phyloP scores from a whole-genome alignment of 805 yeast genomes.

The Hagleromyces aurorensis region DNA sequence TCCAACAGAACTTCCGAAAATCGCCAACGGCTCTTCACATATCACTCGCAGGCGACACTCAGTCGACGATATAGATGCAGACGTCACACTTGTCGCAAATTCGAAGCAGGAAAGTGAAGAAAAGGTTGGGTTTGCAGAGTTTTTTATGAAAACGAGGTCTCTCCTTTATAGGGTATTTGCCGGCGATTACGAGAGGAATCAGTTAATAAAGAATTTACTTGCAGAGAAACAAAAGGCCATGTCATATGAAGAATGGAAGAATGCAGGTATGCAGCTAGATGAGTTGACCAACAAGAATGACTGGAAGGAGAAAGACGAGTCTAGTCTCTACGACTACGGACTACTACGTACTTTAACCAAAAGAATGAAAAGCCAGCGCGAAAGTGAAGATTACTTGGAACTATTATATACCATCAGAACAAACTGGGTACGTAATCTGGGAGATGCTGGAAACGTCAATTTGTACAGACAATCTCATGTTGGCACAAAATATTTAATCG shows the following conservation, averaged over 20 bases:
- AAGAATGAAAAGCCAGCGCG: conserved; percentile 55
- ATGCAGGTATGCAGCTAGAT: conserved; percentile 57
- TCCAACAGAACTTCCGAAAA: too few relatives aligned
- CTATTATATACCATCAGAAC: conserved; percentile 74
- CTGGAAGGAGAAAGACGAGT: conserved; percentile 63
- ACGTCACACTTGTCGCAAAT: too few relatives aligned
- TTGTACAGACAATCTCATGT: conserved; percentile 71
- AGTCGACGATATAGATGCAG: too few relatives aligned
- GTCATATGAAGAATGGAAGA: conserved; percentile 60
- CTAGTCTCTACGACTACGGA: conserved; percentile 66
- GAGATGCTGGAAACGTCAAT: conserved; percentile 76
- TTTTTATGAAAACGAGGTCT: conserved; percentile 9
- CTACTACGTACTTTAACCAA: conserved; percentile 44
- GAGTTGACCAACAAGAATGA: conserved; percentile 48
- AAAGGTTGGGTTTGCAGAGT: conserved; percentile 1
- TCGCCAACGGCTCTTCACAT: too few relatives aligned
- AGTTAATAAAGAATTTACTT: conserved; percentile 32
- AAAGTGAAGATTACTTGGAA: conserved; percentile 46
- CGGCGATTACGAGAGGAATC: conserved; percentile 28
- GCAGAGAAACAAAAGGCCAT: conserved; percentile 42
- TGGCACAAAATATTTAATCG: conserved; percentile 80
- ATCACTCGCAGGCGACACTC: too few relatives aligned
- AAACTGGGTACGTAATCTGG: conserved; percentile 76
- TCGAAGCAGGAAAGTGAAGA: too few relatives aligned
- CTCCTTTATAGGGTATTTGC: conserved; percentile 13